Percentiles rank a stretch among this genome's conserved stretches.
Evolutionary conservation across 805 yeast species (phyloP).

Genomic region (Monosporozyma unispora): DNA sequence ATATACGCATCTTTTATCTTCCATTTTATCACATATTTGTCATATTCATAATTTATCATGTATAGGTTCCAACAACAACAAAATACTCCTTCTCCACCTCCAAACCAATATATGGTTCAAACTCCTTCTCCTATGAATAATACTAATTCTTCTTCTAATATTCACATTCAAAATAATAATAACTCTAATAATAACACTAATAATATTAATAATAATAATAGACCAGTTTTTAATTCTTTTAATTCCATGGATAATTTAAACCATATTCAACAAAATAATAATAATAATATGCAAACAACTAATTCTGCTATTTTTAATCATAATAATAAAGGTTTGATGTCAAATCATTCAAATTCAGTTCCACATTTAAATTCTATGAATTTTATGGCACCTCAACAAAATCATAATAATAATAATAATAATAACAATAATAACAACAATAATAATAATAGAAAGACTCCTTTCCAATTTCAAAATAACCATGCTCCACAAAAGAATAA

Average conservation of each 20-base stretch:
- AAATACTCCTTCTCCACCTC: not conserved
- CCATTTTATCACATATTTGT: not conserved
- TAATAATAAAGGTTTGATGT: not conserved
- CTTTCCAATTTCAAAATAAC: not conserved
- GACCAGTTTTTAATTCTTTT: slow-evolving; percentile 1
- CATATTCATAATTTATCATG: slow-evolving; percentile 1
- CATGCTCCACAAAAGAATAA: slow-evolving; percentile 3
- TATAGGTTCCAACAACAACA: slow-evolving; percentile 3
- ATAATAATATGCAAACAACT: not conserved
- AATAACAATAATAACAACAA: slow-evolving; percentile 8
- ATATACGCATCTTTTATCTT: not conserved
- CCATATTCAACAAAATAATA: not conserved
- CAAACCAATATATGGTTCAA: not conserved
- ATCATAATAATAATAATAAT: slow-evolving; percentile 1
- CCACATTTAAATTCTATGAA: slow-evolving; percentile 1
- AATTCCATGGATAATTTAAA: slow-evolving; percentile 2
- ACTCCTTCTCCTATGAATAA: not conserved
- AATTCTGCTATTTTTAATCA: not conserved
- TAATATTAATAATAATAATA: not conserved
- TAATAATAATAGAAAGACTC: slow-evolving; percentile 7
- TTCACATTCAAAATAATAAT: not conserved
- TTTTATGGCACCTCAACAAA: slow-evolving; percentile 1
- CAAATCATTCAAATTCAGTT: not conserved
- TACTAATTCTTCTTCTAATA: not conserved
- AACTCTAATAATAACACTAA: not conserved